Evolutionary conservation across 345 rosid species (phyloP).

Genomic region (Combretum micranthum): DNA sequence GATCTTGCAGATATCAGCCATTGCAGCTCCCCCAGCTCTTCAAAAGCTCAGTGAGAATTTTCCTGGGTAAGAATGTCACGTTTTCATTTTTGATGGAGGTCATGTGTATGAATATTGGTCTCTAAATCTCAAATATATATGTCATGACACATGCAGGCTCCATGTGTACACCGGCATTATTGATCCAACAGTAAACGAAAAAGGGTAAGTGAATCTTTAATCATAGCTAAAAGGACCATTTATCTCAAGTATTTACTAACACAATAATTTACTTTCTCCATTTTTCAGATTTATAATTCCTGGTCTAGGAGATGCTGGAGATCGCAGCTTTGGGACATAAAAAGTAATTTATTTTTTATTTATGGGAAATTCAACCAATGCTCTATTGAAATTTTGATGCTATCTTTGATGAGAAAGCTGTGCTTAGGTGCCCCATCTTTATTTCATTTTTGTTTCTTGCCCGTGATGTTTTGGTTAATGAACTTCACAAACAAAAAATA

Average conservation of each 20-base stretch:
- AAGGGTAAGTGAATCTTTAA: slow-evolving; percentile 44
- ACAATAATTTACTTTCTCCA: not conserved
- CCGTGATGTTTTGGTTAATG: no score
- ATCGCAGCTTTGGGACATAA: slow-evolving; percentile 84
- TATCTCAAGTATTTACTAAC: not conserved
- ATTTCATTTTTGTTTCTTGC: no score
- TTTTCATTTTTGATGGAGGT: not conserved
- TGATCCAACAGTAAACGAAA: slow-evolving; percentile 73
- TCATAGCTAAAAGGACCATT: not conserved
- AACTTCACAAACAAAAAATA: no score
- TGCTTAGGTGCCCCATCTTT: not conserved
- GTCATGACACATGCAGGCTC: slow-evolving; percentile 39
- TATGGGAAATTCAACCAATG: no score
- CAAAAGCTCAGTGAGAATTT: slow-evolving; percentile 86
- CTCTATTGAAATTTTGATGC: slow-evolving; percentile 2
- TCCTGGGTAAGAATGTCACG: slow-evolving; percentile 57
- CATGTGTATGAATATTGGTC: no score
- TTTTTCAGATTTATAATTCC: slow-evolving; percentile 70
- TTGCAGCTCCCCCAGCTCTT: slow-evolving; percentile 92
- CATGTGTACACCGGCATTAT: slow-evolving; percentile 90
- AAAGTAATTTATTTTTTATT: not conserved
- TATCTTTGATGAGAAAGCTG: slow-evolving; percentile 1
- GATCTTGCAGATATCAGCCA: slow-evolving; percentile 70
- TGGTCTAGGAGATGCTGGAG: slow-evolving; percentile 99
- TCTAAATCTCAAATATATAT: no score